Conservation (phyloP, 495 filamentous ascomycete genomes). For the Penicillium goetzii region DNA sequence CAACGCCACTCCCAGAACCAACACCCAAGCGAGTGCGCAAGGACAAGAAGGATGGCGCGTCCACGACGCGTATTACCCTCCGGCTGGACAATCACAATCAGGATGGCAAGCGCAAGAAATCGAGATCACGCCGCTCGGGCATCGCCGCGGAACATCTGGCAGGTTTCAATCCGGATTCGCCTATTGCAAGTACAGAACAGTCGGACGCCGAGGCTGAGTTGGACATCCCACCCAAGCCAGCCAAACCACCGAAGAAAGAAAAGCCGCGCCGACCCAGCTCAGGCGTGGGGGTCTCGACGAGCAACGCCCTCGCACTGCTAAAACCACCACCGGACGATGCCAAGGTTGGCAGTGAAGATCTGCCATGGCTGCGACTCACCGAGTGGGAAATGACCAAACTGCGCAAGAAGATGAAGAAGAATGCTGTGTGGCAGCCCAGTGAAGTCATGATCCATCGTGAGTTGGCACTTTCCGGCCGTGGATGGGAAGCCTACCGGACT, state of each 20-base stretch:
- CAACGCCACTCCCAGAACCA: constrained; percentile 57
- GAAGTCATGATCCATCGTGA: constrained; percentile 96
- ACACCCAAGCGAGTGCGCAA: constrained; percentile 57
- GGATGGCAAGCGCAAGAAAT: constrained; percentile 30
- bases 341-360: constrained; percentile 69
- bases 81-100: constrained; percentile 56
- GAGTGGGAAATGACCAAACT: constrained; percentile 89
- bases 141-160: constrained; percentile 42
- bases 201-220: constrained; percentile 43
- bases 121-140: constrained; percentile 43
- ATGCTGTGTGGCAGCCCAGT: constrained; percentile 91
- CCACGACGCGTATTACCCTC: constrained; percentile 63
- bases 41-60: constrained; percentile 44
- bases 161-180: constrained; percentile 47
- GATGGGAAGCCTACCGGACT: constrained; percentile 71
- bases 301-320: constrained; percentile 74
- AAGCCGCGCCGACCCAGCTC: constrained; percentile 51
- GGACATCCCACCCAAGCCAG: constrained; percentile 18
- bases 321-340: constrained; percentile 80
- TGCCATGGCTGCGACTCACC: constrained; percentile 90
- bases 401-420: constrained; percentile 98
- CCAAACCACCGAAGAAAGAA: constrained; percentile 41
- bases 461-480: constrained; percentile 74
- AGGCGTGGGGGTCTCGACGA: constrained; percentile 70
- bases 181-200: constrained; percentile 52